Evolutionary conservation across 225 moss, liverwort and hornwort genomes (phyloP).

Genomic region (Rhytidiadelphus loreus): DNA sequence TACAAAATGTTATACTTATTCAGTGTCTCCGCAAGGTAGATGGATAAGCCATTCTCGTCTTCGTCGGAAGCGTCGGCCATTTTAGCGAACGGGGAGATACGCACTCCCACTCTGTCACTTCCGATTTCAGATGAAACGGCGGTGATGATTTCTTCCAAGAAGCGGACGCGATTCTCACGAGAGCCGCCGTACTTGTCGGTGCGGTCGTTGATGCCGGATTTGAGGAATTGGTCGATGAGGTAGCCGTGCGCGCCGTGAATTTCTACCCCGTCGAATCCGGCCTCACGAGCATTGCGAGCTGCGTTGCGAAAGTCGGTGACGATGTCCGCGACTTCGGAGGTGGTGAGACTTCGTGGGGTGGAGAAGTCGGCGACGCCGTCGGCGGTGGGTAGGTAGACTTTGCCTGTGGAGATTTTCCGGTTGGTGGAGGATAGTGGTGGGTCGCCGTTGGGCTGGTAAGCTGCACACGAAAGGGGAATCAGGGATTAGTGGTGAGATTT

Average conservation of each 20-base stretch:
- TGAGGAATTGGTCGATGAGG: conserved; percentile 43
- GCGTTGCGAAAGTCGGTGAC: conserved; percentile 12
- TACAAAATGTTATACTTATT: conserved; percentile 14
- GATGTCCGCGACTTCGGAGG: conserved; percentile 7
- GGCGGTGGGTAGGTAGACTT: neutral
- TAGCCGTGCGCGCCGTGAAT: conserved; percentile 29
- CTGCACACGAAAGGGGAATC: neutral
- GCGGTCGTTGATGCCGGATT: conserved; percentile 36
- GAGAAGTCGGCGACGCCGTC: neutral
- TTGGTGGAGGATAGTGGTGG: neutral
- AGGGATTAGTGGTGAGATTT: neutral
- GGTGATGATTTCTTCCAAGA: conserved; percentile 22
- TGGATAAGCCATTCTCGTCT: neutral
- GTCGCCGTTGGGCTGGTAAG: conserved; percentile 10
- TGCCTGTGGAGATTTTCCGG: neutral
- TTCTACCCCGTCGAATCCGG: conserved; percentile 37
- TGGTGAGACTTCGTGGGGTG: conserved; percentile 8
- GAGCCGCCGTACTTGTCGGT: conserved; percentile 52
- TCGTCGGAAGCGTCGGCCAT: neutral
- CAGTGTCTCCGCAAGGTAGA: conserved; percentile 1
- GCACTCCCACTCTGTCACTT: conserved; percentile 8
- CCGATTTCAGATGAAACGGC: conserved; percentile 16
- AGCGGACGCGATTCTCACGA: conserved; percentile 22
- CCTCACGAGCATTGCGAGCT: conserved; percentile 31
- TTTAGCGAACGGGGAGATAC: conserved; percentile 8